Evolutionary conservation across 306 rosid species (phyloP).

Genomic region (Malus domestica): ASM211411v1 NC_041801.1:17745501-17746000

Average conservation of each 20-base stretch:
- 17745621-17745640: too few relatives aligned
- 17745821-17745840: background rate
- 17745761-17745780: background rate
- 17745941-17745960: background rate
- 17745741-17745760: background rate
- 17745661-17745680: too few relatives aligned
- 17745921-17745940: background rate
- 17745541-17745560: constrained; percentile 19
- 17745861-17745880: background rate
- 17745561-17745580: too few relatives aligned
- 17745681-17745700: background rate
- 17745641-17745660: background rate
- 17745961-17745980: background rate
- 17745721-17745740: background rate
- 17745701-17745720: constrained; percentile 4
- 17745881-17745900: background rate
- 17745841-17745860: background rate
- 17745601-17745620: too few relatives aligned
- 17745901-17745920: background rate
- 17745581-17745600: too few relatives aligned
- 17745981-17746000: background rate
- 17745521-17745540: constrained; percentile 26
- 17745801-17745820: constrained; percentile 2
- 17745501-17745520: background rate
- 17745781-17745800: constrained; percentile 23